phyloP scores from a whole-genome alignment of 2,329 filamentous ascomycete genomes.

The Cladosporium sp. region DNA sequence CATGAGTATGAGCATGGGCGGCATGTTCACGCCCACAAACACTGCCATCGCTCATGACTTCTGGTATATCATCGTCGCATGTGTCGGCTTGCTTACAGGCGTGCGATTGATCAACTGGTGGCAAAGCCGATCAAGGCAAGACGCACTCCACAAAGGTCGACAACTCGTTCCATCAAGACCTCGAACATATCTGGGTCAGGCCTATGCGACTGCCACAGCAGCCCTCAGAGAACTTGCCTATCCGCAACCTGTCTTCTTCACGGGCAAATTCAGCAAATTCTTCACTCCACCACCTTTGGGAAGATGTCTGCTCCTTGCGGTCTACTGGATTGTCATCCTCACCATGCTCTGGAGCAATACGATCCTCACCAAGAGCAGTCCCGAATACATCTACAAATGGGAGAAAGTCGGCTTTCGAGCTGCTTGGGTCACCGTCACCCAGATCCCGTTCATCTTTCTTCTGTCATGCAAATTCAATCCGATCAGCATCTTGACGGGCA shows the following conservation, averaged over 20 bases:
- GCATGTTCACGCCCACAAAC: constrained; percentile 24
- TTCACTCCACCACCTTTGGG: constrained; percentile 31
- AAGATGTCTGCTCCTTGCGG: constrained; percentile 23
- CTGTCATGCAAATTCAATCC: constrained; percentile 40
- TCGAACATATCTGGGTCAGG: constrained; percentile 18
- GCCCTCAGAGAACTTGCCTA: constrained; percentile 25
- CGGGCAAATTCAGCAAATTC: constrained; percentile 26
- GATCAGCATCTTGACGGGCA: constrained; percentile 44
- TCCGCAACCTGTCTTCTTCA: constrained; percentile 28
- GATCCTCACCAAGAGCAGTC: constrained; percentile 23
- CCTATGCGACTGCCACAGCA: constrained; percentile 27
- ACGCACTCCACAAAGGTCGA: constrained; percentile 12
- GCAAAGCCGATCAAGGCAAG: constrained; percentile 17
- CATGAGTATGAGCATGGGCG: constrained; percentile 27
- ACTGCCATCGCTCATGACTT: constrained; percentile 23
- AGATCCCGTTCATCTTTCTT: constrained; percentile 62
- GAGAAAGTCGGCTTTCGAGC: constrained; percentile 65
- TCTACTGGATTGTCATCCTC: constrained; percentile 30
- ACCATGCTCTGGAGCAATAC: constrained; percentile 28
- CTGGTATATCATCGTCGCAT: constrained; percentile 28
- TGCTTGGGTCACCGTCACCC: constrained; percentile 62
- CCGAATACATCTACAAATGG: constrained; percentile 30
- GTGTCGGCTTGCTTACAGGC: constrained; percentile 22
- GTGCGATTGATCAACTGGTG: constrained; percentile 16
- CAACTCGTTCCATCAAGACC: constrained; percentile 23